These are phyloP conservation scores for Parsonsia alboflavescens DNA, from an alignment of 257 asterid genomes.

Conservation along the genomic window DNA sequence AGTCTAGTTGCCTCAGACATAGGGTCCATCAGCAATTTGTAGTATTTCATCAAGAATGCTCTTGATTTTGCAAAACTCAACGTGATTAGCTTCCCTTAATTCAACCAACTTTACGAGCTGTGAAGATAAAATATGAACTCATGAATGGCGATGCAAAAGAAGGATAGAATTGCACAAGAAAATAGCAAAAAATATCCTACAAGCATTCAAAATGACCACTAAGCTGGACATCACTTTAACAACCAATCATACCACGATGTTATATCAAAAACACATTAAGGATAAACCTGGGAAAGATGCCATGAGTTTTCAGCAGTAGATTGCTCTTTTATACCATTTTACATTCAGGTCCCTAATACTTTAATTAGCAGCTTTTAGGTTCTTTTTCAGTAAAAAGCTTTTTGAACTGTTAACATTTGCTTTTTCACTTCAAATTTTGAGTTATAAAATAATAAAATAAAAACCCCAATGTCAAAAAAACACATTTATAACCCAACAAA, in stretches of 20 bases:
- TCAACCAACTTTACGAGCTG: constrained; percentile 97
- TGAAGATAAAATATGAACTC: constrained; percentile 15
- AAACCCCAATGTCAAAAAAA: background rate
- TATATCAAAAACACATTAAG: background rate
- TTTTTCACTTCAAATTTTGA: background rate
- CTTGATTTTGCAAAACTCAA: constrained; percentile 91
- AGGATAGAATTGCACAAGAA: background rate
- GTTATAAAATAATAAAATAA: too few relatives aligned
- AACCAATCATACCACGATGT: background rate
- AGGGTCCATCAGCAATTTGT: constrained; percentile 72
- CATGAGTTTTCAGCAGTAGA: background rate
- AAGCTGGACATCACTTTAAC: background rate
- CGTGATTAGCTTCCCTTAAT: constrained; percentile 89
- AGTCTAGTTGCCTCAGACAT: constrained; percentile 91
- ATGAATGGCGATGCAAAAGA: background rate
- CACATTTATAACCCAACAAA: background rate
- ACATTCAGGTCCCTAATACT: background rate
- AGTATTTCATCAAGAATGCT: constrained; percentile 65
- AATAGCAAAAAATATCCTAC: background rate
- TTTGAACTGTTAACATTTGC: background rate
- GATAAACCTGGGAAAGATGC: background rate
- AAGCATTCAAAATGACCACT: background rate
- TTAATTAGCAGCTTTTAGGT: background rate
- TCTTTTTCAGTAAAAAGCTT: background rate
- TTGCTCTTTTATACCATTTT: background rate